Percentiles rank a stretch among this genome's conserved stretches.
Conservation (phyloP, 108 stramenopile species). For the Skeletonema grethae region DNA sequence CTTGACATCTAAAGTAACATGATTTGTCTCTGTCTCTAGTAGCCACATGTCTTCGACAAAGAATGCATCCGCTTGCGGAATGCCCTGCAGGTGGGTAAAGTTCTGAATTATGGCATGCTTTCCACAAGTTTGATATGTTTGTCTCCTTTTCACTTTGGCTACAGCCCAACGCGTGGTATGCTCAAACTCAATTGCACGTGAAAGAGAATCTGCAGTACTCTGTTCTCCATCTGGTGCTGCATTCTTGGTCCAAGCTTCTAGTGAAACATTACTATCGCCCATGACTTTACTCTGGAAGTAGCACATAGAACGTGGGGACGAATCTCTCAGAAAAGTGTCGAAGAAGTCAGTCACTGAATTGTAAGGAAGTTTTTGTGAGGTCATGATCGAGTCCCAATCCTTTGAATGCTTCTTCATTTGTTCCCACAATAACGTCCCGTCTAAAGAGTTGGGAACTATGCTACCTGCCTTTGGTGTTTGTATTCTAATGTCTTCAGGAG, state of each 20-base stretch:
- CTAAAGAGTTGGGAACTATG: background rate
- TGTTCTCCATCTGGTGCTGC: slow-evolving; percentile 11
- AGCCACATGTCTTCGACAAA: slow-evolving; percentile 72
- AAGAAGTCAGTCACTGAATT: slow-evolving; percentile 29
- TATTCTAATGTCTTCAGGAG: background rate
- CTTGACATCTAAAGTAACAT: slow-evolving; percentile 37
- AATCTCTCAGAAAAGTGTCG: slow-evolving; percentile 26
- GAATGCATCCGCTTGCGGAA: slow-evolving; percentile 56
- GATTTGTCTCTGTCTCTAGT: slow-evolving; percentile 41
- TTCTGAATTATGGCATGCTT: slow-evolving; percentile 29
- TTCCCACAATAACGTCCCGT: slow-evolving; percentile 6
- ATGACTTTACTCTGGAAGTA: slow-evolving; percentile 41
- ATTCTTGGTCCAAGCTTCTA: slow-evolving; percentile 24
- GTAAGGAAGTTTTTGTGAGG: slow-evolving; percentile 17
- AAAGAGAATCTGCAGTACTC: slow-evolving; percentile 15
- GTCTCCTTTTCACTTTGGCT: slow-evolving; percentile 28
- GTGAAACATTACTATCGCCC: slow-evolving; percentile 51
- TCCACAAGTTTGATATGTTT: slow-evolving; percentile 38
- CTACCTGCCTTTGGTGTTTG: background rate
- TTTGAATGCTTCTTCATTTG: slow-evolving; percentile 10
- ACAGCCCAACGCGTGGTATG: slow-evolving; percentile 22
- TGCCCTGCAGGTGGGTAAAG: slow-evolving; percentile 24
- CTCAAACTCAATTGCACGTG: slow-evolving; percentile 27
- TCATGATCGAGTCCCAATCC: slow-evolving; percentile 12
- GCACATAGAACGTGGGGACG: slow-evolving; percentile 20